These are phyloP conservation scores for Phytopythium chamaehyphon DNA, from an alignment of 352 stramenopile species.

Conservation along the genomic window DNA sequence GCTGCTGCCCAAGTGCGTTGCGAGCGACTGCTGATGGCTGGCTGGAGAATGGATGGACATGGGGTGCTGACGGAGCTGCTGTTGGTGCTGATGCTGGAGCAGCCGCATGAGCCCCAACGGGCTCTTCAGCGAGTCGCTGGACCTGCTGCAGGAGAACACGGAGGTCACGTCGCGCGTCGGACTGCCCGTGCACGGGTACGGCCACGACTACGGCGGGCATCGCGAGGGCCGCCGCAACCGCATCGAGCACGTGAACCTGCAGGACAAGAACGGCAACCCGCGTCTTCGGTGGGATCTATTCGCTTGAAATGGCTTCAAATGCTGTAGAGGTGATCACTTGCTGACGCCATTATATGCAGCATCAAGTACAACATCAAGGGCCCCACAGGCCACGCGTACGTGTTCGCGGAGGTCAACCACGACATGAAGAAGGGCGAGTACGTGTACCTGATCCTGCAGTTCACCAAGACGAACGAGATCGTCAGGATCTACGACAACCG, in stretches of 20 bases:
- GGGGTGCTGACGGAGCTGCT: too few species aligned
- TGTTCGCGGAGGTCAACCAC: slow-evolving; percentile 92
- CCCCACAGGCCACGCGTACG: slow-evolving; percentile 80
- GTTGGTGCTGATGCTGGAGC: slow-evolving; percentile 5
- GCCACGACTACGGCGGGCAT: slow-evolving; percentile 90
- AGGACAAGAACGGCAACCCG: slow-evolving; percentile 80
- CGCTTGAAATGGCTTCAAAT: background rate
- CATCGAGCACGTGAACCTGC: slow-evolving; percentile 93
- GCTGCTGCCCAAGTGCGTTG: slow-evolving; percentile 84
- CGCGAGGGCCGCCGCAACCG: slow-evolving; percentile 94
- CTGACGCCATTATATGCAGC: slow-evolving; percentile 14
- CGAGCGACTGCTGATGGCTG: background rate
- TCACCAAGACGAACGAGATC: slow-evolving; percentile 88
- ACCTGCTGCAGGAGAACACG: slow-evolving; percentile 70
- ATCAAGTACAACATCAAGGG: slow-evolving; percentile 96
- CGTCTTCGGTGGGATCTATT: slow-evolving; percentile 51
- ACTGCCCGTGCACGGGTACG: slow-evolving; percentile 90
- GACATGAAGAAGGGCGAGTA: slow-evolving; percentile 94
- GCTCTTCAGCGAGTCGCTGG: slow-evolving; percentile 73
- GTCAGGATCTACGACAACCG: slow-evolving; percentile 93
- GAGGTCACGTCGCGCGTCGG: slow-evolving; percentile 87
- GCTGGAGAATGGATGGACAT: too few species aligned
- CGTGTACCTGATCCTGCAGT: slow-evolving; percentile 94
- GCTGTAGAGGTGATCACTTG: background rate
- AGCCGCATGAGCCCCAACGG: slow-evolving; percentile 85